Percentiles rank a stretch among this genome's conserved stretches.
These are phyloP conservation scores for Pseudocercospora musae DNA, from an alignment of 2,329 filamentous ascomycete species.

Conservation along the genomic window DNA sequence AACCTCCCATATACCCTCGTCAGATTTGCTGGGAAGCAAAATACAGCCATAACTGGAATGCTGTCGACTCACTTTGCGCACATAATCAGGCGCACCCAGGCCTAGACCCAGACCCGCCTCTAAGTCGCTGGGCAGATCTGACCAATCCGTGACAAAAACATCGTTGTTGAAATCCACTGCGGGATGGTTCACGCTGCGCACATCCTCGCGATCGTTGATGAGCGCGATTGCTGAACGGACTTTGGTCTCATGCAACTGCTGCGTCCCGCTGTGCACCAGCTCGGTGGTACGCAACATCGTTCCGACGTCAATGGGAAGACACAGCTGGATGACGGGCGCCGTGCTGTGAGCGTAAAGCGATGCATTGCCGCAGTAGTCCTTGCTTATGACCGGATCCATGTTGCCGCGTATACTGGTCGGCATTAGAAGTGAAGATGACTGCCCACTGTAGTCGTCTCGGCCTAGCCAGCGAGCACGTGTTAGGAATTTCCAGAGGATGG, in stretches of 20 bases:
- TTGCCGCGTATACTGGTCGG: slow-evolving; percentile 16
- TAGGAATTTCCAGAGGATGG: slow-evolving; percentile 25
- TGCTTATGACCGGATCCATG: slow-evolving; percentile 8
- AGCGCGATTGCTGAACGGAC: slow-evolving; percentile 19
- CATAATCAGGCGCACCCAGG: slow-evolving; percentile 18
- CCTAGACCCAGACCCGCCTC: slow-evolving; percentile 21
- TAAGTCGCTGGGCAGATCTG: slow-evolving; percentile 12
- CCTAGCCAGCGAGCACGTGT: slow-evolving; percentile 12
- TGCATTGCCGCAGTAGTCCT: slow-evolving; percentile 19
- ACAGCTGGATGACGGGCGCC: slow-evolving; percentile 7
- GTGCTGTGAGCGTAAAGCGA: slow-evolving; percentile 6
- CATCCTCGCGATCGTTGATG: slow-evolving; percentile 17
- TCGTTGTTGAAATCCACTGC: slow-evolving; percentile 8
- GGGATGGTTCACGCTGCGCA: background rate
- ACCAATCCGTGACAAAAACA: slow-evolving; percentile 24
- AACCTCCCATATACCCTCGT: slow-evolving; percentile 24
- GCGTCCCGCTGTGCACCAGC: slow-evolving; percentile 2
- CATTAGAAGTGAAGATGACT: slow-evolving; percentile 5
- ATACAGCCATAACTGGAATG: slow-evolving; percentile 13
- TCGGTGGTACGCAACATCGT: slow-evolving; percentile 8
- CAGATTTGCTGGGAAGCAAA: slow-evolving; percentile 17
- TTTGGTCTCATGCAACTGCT: slow-evolving; percentile 9
- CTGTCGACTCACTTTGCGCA: slow-evolving; percentile 18
- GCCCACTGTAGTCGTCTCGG: background rate
- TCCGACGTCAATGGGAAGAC: slow-evolving; percentile 17